Conservation (phyloP, 352 stramenopile genomes). For the Phytophthora syringae region DNA sequence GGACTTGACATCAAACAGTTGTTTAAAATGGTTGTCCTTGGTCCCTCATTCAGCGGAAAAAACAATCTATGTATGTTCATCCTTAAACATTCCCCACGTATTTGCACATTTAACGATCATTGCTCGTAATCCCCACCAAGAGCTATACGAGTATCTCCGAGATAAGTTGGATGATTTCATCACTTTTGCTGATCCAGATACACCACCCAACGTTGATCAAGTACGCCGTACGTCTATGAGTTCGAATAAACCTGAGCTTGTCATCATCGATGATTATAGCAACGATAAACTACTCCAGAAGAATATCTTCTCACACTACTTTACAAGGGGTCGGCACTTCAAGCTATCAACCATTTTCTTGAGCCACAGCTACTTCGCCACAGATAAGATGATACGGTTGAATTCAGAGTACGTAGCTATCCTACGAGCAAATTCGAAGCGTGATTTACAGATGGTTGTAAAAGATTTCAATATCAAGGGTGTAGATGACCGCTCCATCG, state of each 20-base stretch:
- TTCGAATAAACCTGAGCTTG: conserved; percentile 22
- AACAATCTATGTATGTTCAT: neutral
- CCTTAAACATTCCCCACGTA: conserved; percentile 1
- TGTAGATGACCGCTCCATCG: neutral
- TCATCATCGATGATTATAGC: conserved; percentile 29
- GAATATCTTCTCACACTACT: conserved; percentile 10
- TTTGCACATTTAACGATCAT: conserved; percentile 22
- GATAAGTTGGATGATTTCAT: conserved; percentile 30
- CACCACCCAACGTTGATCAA: conserved; percentile 10
- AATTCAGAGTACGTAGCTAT: conserved; percentile 5
- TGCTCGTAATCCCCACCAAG: conserved; percentile 27
- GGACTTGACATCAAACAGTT: conserved; percentile 22
- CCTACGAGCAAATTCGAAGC: conserved; percentile 22
- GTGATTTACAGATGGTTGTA: conserved; percentile 19
- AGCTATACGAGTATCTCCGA: conserved; percentile 26
- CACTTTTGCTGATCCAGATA: conserved; percentile 14
- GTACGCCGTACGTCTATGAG: conserved; percentile 8
- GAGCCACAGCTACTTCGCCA: conserved; percentile 5
- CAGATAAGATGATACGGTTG: neutral
- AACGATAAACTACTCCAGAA: conserved; percentile 23
- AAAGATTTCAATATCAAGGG: conserved; percentile 20
- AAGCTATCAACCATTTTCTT: conserved; percentile 9
- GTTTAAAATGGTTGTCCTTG: conserved; percentile 26
- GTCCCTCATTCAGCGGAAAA: conserved; percentile 18
- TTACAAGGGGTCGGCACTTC: conserved; percentile 2